Base-by-base conservation (phyloP, 1,139 yeast species). In the Blastobotrys capitulatus region DNA sequence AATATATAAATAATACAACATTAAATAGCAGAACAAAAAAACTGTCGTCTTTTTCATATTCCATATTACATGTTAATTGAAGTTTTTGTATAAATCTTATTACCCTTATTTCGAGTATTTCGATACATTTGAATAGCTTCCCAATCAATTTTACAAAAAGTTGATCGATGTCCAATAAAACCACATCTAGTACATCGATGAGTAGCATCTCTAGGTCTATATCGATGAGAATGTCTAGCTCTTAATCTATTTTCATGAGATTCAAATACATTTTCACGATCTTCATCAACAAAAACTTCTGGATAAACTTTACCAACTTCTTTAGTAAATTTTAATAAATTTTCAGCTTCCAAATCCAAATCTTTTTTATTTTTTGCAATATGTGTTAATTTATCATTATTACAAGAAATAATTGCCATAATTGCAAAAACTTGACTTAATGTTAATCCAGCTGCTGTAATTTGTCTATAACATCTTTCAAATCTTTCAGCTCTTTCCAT, bases 171-270 rank as follows among this genome's bases (percentile, higher is more conserved):
- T 15, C 51, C 51, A 29, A 48, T 45, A 34, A 48, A 48, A 15
- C 51, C 51, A 27, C 51, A 48, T 25, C 51, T 42, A 6, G 51
- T 48, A 29, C 51, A 48, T 22, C 51, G 39, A 35, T 49, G 52
- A 15, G 49, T 39, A n/a, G 52, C 49, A 22, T 49, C 52, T 31
- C 52, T 38, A 3, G 52, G 52, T 19, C 52, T 18, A 32, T 47
- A 47, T 12, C 50, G 47, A 25, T 47, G 44, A 2, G 46, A 46
- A 18, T 45, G 46, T 25, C 44, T 35, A 27, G 47, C 49, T 38
- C 49, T 25, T 15, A 46, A 18, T 20, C 47, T 38, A 34, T 47
- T 47, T 16, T 49, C 52, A 13, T 38, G 49, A 12, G 49, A 12
- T 37, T 49, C 52, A 35, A 43, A 47, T 19, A 20, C 52, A 22